Evolutionary conservation across 164 flowering plant genomes (phyloP).

Genomic region (Berberis vulgaris): DNA sequence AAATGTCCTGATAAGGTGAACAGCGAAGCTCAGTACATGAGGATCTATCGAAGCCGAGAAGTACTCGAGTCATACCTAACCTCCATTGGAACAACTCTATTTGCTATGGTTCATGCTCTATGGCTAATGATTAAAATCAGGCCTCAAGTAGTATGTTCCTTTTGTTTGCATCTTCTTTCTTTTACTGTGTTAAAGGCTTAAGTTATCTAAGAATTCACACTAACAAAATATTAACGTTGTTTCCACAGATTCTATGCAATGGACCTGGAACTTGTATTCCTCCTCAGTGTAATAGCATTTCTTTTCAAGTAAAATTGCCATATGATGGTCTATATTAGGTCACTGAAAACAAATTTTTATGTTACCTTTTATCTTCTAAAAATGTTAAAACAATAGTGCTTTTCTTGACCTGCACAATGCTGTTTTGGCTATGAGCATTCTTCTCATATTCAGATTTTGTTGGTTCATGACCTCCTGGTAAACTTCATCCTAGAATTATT

Average conservation of each 20-base stretch:
- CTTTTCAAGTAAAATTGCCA: conserved; percentile 42
- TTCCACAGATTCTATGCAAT: conserved; percentile 72
- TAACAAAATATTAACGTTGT: not conserved
- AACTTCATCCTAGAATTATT: not conserved
- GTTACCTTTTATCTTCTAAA: no score
- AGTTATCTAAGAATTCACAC: not conserved
- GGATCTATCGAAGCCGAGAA: conserved; percentile 87
- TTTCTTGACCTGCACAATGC: no score
- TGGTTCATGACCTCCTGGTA: not conserved
- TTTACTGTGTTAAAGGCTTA: not conserved
- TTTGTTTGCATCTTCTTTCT: not conserved
- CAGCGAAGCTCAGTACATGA: conserved; percentile 45
- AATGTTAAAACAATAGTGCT: no score
- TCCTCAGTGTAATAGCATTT: conserved; percentile 68
- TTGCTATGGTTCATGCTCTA: conserved; percentile 73
- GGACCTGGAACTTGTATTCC: conserved; percentile 97
- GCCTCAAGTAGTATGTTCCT: conserved; percentile 75
- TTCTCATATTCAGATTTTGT: no score
- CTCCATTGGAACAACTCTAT: conserved; percentile 74
- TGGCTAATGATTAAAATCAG: conserved; percentile 69
- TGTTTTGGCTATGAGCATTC: no score
- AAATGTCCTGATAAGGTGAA: conserved; percentile 15
- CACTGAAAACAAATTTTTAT: not conserved
- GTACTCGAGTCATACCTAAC: conserved; percentile 94
- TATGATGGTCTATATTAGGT: not conserved